A percentile compares a stretch with the other conserved stretches of the same genome.
These are phyloP conservation scores for Juglanconis sp. DNA, from an alignment of 2,329 filamentous ascomycete genomes.

Conservation along the genomic window DNA sequence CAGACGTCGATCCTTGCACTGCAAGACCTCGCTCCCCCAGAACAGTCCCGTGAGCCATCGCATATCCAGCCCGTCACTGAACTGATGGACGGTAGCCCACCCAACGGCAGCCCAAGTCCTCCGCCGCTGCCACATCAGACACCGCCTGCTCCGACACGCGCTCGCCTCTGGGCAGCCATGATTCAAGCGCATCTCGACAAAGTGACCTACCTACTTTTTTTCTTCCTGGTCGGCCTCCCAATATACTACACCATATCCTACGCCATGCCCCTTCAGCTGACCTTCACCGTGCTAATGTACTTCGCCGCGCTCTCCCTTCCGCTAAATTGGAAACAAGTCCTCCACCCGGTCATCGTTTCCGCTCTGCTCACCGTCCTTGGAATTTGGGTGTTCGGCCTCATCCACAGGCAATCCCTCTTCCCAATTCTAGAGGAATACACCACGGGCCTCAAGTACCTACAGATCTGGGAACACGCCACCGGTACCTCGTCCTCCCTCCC, in stretches of 20 bases:
- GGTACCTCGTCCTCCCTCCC: conserved; percentile 30
- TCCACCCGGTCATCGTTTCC: conserved; percentile 58
- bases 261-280: conserved; percentile 45
- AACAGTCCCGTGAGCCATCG: conserved; percentile 13
- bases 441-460: conserved; percentile 50
- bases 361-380: conserved; percentile 50
- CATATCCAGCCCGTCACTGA: not conserved
- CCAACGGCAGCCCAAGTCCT: conserved; percentile 8
- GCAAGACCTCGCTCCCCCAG: conserved; percentile 18
- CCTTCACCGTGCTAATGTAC: conserved; percentile 50
- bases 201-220: conserved; percentile 40
- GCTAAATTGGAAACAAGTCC: conserved; percentile 44
- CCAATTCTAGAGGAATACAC: conserved; percentile 45
- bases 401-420: conserved; percentile 34
- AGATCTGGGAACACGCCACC: conserved; percentile 42
- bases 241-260: conserved; percentile 53
- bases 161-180: conserved; percentile 47
- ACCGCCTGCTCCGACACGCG: conserved; percentile 41
- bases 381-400: conserved; percentile 51
- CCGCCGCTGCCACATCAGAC: conserved; percentile 33
- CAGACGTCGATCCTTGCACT: conserved; percentile 16
- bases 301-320: conserved; percentile 48
- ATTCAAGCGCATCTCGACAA: conserved; percentile 45
- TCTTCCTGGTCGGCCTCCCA: conserved; percentile 51
- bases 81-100: conserved; percentile 15